Evolutionary conservation across 2,329 filamentous ascomycete genomes (phyloP).

Genomic region (Nigrospora sphaerica): DNA sequence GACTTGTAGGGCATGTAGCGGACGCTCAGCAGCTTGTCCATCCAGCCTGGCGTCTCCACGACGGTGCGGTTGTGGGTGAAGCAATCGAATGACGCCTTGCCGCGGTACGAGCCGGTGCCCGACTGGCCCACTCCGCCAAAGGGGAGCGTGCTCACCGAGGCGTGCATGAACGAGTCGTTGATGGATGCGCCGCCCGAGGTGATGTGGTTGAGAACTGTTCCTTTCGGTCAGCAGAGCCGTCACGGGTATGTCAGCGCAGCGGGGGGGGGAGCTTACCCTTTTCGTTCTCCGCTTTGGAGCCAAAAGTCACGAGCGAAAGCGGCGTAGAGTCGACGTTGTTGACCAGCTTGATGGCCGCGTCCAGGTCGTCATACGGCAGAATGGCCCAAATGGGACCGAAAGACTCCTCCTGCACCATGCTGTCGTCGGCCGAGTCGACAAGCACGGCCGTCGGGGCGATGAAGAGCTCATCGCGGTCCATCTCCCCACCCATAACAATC

Average conservation of each 20-base stretch:
- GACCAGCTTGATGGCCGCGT: slow-evolving; percentile 76
- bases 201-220: slow-evolving; percentile 49
- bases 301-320: slow-evolving; percentile 79
- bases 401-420: slow-evolving; percentile 74
- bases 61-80: slow-evolving; percentile 40
- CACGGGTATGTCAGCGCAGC: background rate
- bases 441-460: slow-evolving; percentile 93
- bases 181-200: slow-evolving; percentile 62
- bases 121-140: slow-evolving; percentile 82
- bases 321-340: slow-evolving; percentile 79
- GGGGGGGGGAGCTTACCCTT: slow-evolving; percentile 46
- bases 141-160: slow-evolving; percentile 60
- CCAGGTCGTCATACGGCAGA: slow-evolving; percentile 69
- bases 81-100: slow-evolving; percentile 63
- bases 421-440: slow-evolving; percentile 67
- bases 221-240: background rate
- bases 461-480: slow-evolving; percentile 72
- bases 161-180: slow-evolving; percentile 66
- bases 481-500: slow-evolving; percentile 78
- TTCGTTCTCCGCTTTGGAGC: slow-evolving; percentile 68
- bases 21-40: slow-evolving; percentile 58
- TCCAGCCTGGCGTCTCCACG: slow-evolving; percentile 58
- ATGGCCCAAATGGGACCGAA: slow-evolving; percentile 92
- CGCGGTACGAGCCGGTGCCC: slow-evolving; percentile 71
- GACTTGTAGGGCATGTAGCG: slow-evolving; percentile 59